phyloP scores from a whole-genome alignment of 225 moss, liverwort and hornwort species.

The Asterella californica region DNA sequence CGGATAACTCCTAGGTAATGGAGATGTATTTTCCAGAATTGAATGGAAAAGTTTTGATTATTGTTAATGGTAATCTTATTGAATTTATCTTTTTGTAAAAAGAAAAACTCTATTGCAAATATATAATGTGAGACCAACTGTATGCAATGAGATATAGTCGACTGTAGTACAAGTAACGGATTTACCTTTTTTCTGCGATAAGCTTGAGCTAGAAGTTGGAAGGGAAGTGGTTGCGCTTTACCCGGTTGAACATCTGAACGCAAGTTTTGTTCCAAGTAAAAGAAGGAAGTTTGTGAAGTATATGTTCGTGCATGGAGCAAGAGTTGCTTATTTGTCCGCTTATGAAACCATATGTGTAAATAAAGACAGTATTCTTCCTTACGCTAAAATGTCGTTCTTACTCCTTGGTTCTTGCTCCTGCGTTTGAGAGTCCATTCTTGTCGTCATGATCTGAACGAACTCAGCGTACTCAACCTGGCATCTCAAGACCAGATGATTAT shows the following conservation, averaged over 20 bases:
- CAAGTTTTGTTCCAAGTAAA: background rate
- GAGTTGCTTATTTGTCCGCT: no score
- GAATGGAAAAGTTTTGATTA: no score
- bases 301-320: no score
- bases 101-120: no score
- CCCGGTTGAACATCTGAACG: conserved; percentile 39
- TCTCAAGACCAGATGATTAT: background rate
- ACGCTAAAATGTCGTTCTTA: conserved; percentile 21
- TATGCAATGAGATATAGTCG: no score
- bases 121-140: no score
- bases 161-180: background rate
- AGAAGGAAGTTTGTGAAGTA: background rate
- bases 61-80: background rate
- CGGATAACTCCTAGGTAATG: no score
- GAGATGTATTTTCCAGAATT: no score
- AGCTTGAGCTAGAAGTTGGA: conserved; percentile 71
- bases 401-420: conserved; percentile 49
- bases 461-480: conserved; percentile 69
- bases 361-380: background rate
- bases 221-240: conserved; percentile 56
- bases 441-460: conserved; percentile 72
- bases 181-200: conserved; percentile 82
- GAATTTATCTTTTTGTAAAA: background rate
- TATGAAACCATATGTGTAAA: background rate
- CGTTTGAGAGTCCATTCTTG: conserved; percentile 60